These are phyloP conservation scores for Bipolaris zeicola DNA, from an alignment of 2,329 filamentous ascomycete genomes.

Conservation along the genomic window DNA sequence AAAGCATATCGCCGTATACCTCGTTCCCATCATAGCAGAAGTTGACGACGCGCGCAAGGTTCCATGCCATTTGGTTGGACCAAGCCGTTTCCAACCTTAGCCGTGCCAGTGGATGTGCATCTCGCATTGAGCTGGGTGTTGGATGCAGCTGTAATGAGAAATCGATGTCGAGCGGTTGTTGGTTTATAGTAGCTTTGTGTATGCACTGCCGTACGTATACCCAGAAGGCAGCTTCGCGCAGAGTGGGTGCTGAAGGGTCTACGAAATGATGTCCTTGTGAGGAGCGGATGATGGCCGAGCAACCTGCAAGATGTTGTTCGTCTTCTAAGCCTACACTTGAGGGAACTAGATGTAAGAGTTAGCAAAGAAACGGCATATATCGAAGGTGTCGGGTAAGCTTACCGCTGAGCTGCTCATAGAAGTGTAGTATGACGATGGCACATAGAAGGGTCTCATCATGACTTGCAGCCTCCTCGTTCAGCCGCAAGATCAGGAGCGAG, in stretches of 20 bases:
- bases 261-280: constrained; percentile 36
- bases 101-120: constrained; percentile 32
- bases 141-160: constrained; percentile 36
- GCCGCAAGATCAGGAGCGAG: constrained; percentile 36
- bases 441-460: constrained; percentile 40
- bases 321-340: constrained; percentile 36
- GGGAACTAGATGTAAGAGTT: constrained; percentile 22
- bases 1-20: constrained; percentile 14
- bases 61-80: constrained; percentile 44
- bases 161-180: constrained; percentile 39
- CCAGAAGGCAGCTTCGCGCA: constrained; percentile 43
- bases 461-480: constrained; percentile 32
- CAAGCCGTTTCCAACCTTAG: constrained; percentile 40
- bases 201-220: constrained; percentile 43
- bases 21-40: constrained; percentile 36
- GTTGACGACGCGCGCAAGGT: constrained; percentile 37
- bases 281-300: constrained; percentile 38
- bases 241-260: constrained; percentile 40
- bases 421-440: constrained; percentile 41
- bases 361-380: background rate
- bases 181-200: constrained; percentile 41
- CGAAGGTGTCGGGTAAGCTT: background rate
- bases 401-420: constrained; percentile 42
- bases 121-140: constrained; percentile 26
- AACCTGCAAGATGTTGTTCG: constrained; percentile 38